Base-by-base conservation (phyloP, 1,284 basidiomycete genomes). In the Trametes versicolor region DNA sequence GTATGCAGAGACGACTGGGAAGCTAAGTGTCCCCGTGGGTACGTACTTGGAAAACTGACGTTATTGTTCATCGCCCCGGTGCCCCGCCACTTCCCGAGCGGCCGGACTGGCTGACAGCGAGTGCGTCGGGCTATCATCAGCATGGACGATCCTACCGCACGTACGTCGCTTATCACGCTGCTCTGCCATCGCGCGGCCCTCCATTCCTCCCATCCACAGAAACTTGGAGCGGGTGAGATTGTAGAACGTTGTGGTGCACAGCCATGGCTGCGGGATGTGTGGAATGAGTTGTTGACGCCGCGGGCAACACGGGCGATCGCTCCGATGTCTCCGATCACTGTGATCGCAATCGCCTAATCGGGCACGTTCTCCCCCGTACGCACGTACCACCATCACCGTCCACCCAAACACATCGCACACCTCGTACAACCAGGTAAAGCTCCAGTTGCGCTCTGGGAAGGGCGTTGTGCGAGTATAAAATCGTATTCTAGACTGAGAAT, bases 261-360 rank as follows among this genome's bases (percentile, higher is more conserved):
- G 57, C 57, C 57, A 49, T 58, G 47, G 54, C 57, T 58, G 57
- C 57, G 57, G 45, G 57, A 49, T 43, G 41, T 47, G 55, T 49
- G 58, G 58, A 52, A 36, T 19, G 34, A 51, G 58, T 59, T 54
- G 52, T 54, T 29, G 51, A 49, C 59, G 48, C 54, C 41, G 52
- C 48, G 54, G 29, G 59, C 25, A 47, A 39, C 47, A 47, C 57
- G 45, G 21, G 10, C 49, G 59, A 54, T 60, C 43, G 58, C 50
- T 21, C 50, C 58, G 50, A 52, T 60, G 45, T 32, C 27, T 32
- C 50, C 58, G 50, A 52, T 60, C 52, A 32, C 27, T 32, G 5
- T 48, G 59, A 60, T 53, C 50, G n/a, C 41, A 15, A 19, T 61
- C 54, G 48, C 61, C 61, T 45, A 51, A 62, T 62, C 37, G 15